Evolutionary conservation across 805 yeast species (phyloP).

Genomic region (Schwanniomyces vanrijiae): DNA sequence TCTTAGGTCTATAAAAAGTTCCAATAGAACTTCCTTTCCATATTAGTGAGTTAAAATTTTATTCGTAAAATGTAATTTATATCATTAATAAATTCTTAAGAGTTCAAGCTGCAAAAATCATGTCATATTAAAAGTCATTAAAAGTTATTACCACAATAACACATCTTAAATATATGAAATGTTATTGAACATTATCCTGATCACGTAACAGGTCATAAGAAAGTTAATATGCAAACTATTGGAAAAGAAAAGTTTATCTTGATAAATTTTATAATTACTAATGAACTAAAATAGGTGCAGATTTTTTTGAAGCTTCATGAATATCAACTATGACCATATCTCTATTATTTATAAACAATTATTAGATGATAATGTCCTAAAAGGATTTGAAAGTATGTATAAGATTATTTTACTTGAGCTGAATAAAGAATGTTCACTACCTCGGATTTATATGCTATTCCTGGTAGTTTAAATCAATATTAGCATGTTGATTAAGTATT

Average conservation of each 20-base stretch:
- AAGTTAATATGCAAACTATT: slow-evolving; percentile 35
- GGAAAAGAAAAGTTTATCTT: slow-evolving; percentile 49
- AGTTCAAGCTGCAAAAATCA: slow-evolving; percentile 48
- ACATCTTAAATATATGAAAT: slow-evolving; percentile 55
- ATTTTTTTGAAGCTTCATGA: slow-evolving; percentile 39
- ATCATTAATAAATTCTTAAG: slow-evolving; percentile 25
- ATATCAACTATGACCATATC: slow-evolving; percentile 48
- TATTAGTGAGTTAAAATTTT: too few relatives aligned
- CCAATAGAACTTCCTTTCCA: too few relatives aligned
- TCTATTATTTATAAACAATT: slow-evolving; percentile 56
- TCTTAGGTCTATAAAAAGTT: too few relatives aligned
- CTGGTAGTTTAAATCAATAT: slow-evolving; percentile 57
- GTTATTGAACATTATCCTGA: slow-evolving; percentile 58
- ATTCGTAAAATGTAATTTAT: too few relatives aligned
- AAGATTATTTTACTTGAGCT: slow-evolving; percentile 43
- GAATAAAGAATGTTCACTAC: slow-evolving; percentile 48
- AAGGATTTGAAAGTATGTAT: slow-evolving; percentile 47
- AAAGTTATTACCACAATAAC: slow-evolving; percentile 53
- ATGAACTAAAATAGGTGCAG: slow-evolving; percentile 52
- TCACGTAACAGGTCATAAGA: slow-evolving; percentile 51
- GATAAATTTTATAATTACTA: slow-evolving; percentile 54
- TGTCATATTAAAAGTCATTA: too few relatives aligned
- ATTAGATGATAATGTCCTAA: slow-evolving; percentile 43
- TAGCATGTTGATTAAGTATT: slow-evolving; percentile 53
- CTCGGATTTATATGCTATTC: slow-evolving; percentile 49